These are phyloP conservation scores for Magnusiomyces suaveolens DNA, from an alignment of 1,139 yeast genomes.

Conservation along the genomic window DNA sequence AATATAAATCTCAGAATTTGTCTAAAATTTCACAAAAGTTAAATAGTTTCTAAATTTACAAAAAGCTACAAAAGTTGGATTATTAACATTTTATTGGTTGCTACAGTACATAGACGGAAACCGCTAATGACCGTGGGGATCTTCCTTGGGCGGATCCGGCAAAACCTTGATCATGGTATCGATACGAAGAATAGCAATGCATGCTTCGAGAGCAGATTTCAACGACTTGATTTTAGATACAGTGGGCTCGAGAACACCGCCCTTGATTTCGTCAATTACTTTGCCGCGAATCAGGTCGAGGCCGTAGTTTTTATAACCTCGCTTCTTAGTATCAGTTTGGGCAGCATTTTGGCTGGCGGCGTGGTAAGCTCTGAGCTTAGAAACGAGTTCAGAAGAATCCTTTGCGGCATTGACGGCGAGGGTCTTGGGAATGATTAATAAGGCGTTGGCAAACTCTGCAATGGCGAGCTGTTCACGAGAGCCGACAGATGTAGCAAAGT, in stretches of 20 bases:
- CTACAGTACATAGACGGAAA: too few relatives aligned
- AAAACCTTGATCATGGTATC: constrained; percentile 97
- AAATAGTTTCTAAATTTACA: too few relatives aligned
- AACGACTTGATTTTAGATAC: constrained; percentile 84
- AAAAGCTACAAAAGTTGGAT: too few relatives aligned
- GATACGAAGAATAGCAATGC: constrained; percentile 92
- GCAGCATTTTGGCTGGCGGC: constrained; percentile 88
- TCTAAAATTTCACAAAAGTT: too few relatives aligned
- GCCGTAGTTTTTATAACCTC: constrained; percentile 82
- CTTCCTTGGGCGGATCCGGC: constrained; percentile 90
- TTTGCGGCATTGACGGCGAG: constrained; percentile 96
- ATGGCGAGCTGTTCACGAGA: constrained; percentile 97
- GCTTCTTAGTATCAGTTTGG: constrained; percentile 71
- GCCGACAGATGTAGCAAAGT: constrained; percentile 95
- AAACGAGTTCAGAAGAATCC: constrained; percentile 88
- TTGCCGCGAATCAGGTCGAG: constrained; percentile 86
- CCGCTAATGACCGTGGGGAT: constrained; percentile 36
- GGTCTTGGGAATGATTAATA: constrained; percentile 90
- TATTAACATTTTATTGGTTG: too few relatives aligned
- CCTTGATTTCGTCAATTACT: constrained; percentile 71
- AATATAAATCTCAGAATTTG: too few relatives aligned
- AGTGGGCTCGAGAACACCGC: constrained; percentile 94
- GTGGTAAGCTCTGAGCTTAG: constrained; percentile 92
- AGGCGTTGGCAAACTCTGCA: constrained; percentile 90
- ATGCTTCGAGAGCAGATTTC: constrained; percentile 94